phyloP scores from a whole-genome alignment of 2,329 filamentous ascomycete species.

The Kalmusia sp. region DNA sequence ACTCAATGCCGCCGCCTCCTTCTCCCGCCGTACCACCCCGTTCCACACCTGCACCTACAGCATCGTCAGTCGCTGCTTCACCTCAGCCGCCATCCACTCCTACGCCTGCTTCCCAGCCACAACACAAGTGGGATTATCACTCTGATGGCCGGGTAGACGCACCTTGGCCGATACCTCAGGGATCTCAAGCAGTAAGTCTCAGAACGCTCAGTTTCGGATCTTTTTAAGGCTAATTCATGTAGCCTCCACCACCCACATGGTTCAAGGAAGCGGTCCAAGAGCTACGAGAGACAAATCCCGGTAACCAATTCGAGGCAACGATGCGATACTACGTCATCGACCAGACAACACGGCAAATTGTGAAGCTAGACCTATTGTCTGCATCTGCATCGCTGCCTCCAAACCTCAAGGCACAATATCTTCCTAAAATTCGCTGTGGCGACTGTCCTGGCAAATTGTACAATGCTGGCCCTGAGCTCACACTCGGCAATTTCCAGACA shows the following conservation, averaged over 20 bases:
- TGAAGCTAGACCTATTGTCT: conserved; percentile 58
- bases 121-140: conserved; percentile 45
- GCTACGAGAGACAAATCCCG: conserved; percentile 74
- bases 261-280: conserved; percentile 75
- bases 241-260: conserved; percentile 91
- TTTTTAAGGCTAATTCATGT: conserved; percentile 23
- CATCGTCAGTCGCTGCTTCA: conserved; percentile 34
- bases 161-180: conserved; percentile 63
- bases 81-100: conserved; percentile 46
- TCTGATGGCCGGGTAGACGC: conserved; percentile 70
- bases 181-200: conserved; percentile 68
- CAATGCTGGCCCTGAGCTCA: conserved; percentile 83
- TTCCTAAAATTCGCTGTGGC: conserved; percentile 87
- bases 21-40: conserved; percentile 52
- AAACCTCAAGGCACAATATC: conserved; percentile 78
- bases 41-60: conserved; percentile 31
- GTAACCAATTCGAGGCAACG: conserved; percentile 83
- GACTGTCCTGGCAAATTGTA: conserved; percentile 96
- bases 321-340: conserved; percentile 92
- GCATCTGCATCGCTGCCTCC: conserved; percentile 62
- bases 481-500: conserved; percentile 89
- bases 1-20: conserved; percentile 63
- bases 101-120: conserved; percentile 37
- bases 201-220: background rate
- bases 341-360: conserved; percentile 47